A percentile compares a stretch with the other conserved stretches of the same genome.
Conservation (phyloP, 257 asterid genomes). For the Thymus quinquecostatus region DNA sequence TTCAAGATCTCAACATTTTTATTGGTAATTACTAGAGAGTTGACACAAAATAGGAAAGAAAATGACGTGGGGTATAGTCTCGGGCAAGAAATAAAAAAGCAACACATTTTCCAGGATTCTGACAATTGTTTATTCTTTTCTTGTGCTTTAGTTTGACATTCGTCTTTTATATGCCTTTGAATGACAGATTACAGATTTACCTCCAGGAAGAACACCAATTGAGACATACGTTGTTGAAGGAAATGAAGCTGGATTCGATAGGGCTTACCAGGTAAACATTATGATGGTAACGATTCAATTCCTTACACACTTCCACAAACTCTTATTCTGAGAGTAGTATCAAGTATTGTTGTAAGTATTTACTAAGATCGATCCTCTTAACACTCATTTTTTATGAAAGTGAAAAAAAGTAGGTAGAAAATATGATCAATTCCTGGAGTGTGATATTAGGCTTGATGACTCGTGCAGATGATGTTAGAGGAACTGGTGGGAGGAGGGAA, state of each 20-base stretch:
- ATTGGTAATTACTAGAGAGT: not conserved
- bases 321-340: not conserved
- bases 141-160: not conserved
- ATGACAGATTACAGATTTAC: constrained; percentile 87
- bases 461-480: constrained; percentile 78
- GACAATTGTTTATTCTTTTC: not conserved
- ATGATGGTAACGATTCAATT: not conserved
- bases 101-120: constrained; percentile 10
- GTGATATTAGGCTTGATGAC: constrained; percentile 20
- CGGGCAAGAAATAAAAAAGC: not conserved
- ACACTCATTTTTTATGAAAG: not conserved
- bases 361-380: not conserved
- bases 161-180: constrained; percentile 17
- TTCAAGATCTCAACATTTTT: not conserved
- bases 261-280: constrained; percentile 69
- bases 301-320: not conserved
- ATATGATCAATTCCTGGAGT: too few species aligned
- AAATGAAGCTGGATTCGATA: constrained; percentile 73
- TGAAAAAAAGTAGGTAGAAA: not conserved
- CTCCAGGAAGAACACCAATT: constrained; percentile 95
- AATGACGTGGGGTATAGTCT: not conserved
- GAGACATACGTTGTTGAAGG: constrained; percentile 77
- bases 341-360: too few species aligned
- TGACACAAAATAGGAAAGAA: not conserved
- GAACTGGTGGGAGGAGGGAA: constrained; percentile 82